These are phyloP conservation scores for Sporothrix phasma DNA, from an alignment of 2,329 filamentous ascomycete genomes.

Conservation along the genomic window DNA sequence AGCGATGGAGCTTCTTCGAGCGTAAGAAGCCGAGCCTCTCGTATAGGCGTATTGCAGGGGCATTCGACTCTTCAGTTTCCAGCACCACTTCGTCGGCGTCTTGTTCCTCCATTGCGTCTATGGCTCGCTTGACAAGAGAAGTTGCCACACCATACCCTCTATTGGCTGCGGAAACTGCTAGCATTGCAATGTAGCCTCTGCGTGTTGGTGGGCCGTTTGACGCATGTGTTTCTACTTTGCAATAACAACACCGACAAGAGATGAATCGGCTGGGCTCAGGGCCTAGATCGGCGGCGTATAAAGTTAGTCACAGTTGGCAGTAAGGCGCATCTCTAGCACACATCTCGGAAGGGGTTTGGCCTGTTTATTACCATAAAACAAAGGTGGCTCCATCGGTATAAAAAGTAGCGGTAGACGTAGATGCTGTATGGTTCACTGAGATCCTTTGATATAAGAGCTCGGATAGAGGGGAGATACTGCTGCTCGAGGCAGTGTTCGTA, in stretches of 20 bases:
- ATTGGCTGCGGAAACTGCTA: constrained; percentile 74
- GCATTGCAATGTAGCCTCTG: constrained; percentile 95
- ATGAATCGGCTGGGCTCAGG: constrained; percentile 47
- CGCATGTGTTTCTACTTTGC: constrained; percentile 84
- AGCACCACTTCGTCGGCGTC: constrained; percentile 90
- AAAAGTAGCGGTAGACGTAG: constrained; percentile 96
- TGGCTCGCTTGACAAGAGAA: constrained; percentile 75
- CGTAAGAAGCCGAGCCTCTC: constrained; percentile 85
- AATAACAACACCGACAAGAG: constrained; percentile 86
- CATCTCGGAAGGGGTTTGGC: not conserved
- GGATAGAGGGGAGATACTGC: constrained; percentile 71
- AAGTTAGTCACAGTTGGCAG: not conserved
- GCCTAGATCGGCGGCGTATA: constrained; percentile 34
- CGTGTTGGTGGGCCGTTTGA: constrained; percentile 64
- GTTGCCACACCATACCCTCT: constrained; percentile 83
- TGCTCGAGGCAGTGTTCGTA: constrained; percentile 52
- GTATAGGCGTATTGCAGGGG: constrained; percentile 82
- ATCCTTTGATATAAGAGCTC: constrained; percentile 88
- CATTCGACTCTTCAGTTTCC: constrained; percentile 91
- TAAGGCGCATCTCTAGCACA: not conserved
- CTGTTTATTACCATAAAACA: constrained; percentile 68
- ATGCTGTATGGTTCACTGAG: constrained; percentile 98
- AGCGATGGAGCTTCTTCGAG: constrained; percentile 86
- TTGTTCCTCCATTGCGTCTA: constrained; percentile 77
- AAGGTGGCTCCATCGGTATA: constrained; percentile 96